Evolutionary conservation across 2,329 filamentous ascomycete species (phyloP), one percentile per base, ranked within the genome.

Genomic region (Shiraia sp.): DNA sequence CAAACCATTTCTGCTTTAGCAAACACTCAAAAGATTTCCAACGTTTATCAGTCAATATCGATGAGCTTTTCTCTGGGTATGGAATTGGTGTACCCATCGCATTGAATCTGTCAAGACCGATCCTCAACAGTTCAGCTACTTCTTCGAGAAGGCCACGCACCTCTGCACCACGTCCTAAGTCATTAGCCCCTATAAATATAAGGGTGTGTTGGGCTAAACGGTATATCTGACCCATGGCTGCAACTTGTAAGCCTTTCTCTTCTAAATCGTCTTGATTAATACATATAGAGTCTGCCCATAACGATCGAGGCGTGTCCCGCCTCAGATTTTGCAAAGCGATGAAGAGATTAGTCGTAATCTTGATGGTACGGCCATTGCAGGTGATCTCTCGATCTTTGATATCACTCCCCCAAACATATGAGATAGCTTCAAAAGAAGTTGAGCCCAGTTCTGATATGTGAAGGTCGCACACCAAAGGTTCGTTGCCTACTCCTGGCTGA

Each of bases 281-380:
- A 36, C 33, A 28, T 17, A 36, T 22, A n/a, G 33, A 26, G 17
- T 36, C 33, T n/a, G 25, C 25, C 33, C 33, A 36, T 1, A 36
- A 16, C 6, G 19, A 6, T 2, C 24, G 13, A 14, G 33, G 14
- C 17, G 16, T 3, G 15, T 36, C 14, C n/a, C 10, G 15, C 14
- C 33, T 9, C 14, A 36, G 12, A 36, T 27, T 23, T 14, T 25
- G 24, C 27, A 36, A 25, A 5, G 13, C 8, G 16, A 19, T 27
- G 24, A 23, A 36, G 4, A 36, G 24, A 13, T 36, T 17, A 6
- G 22, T 16, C 13, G 22, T 26, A 24, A 36, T 36, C 12, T 14
- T 10, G 13, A 32, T 32, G 13, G n/a, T n/a, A 15, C 30, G 30
- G n/a, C 30, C 30, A 8, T 32, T 17, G 30, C 30, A 32, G 10